These are phyloP conservation scores for Blastobotrys peoriensis DNA, from an alignment of 805 yeast species.

Conservation along the genomic window DNA sequence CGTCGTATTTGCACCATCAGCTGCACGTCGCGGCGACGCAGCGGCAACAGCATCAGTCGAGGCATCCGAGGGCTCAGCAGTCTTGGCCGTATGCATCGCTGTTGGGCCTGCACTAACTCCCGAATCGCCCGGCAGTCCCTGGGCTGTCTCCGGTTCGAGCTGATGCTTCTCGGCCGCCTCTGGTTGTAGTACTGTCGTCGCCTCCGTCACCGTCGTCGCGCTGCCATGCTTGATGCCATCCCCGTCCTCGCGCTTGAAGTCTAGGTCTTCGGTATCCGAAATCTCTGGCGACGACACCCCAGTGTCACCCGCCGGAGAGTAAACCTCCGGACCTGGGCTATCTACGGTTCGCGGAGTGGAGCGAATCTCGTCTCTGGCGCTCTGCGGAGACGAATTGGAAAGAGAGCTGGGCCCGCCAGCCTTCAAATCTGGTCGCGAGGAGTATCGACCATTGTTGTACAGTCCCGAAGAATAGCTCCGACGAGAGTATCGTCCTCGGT, in stretches of 20 bases:
- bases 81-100: too few species aligned
- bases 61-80: not conserved
- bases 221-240: too few species aligned
- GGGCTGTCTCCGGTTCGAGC: not conserved
- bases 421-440: not conserved
- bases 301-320: not conserved
- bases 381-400: not conserved
- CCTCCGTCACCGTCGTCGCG: too few species aligned
- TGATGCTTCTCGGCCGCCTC: not conserved
- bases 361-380: too few species aligned
- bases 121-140: not conserved
- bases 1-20: too few species aligned
- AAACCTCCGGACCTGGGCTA: not conserved
- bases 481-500: constrained; percentile 12
- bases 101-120: not conserved
- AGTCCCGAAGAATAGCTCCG: not conserved
- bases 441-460: constrained; percentile 11
- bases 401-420: not conserved
- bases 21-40: too few species aligned
- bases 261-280: not conserved
- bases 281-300: not conserved
- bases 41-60: not conserved
- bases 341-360: too few species aligned
- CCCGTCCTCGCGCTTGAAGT: too few species aligned
- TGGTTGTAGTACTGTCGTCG: too few species aligned